These are phyloP conservation scores for Firmiana major DNA, from an alignment of 345 rosid genomes.

Conservation along the genomic window DNA sequence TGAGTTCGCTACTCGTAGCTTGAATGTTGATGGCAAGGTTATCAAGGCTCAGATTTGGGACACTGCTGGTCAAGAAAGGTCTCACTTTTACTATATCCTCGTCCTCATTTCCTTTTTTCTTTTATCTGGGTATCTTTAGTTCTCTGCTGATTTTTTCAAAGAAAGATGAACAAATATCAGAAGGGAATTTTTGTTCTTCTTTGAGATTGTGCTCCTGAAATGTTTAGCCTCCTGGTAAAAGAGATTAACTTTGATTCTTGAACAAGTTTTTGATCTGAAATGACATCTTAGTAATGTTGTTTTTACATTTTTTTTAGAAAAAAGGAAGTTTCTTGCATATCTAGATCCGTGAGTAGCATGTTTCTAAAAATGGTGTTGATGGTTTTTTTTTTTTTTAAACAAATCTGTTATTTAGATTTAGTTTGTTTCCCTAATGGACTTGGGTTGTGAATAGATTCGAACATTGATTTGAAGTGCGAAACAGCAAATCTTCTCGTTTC, in stretches of 20 bases:
- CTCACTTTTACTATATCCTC: constrained; percentile 4
- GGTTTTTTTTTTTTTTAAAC: background rate
- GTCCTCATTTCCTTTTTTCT: background rate
- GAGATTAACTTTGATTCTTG: background rate
- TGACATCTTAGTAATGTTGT: background rate
- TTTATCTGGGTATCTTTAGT: constrained; percentile 17
- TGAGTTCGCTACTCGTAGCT: constrained; percentile 95
- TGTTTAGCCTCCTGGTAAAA: background rate
- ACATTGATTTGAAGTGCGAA: background rate
- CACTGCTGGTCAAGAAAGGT: constrained; percentile 97
- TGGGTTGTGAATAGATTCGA: background rate
- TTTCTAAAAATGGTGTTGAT: constrained; percentile 1
- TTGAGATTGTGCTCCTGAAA: background rate
- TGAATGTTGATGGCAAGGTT: constrained; percentile 74
- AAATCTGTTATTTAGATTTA: background rate
- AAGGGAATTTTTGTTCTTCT: background rate
- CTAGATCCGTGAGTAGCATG: background rate
- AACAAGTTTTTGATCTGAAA: background rate
- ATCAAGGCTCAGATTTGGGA: constrained; percentile 99
- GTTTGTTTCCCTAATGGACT: background rate
- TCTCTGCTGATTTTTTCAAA: background rate
- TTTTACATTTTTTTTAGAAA: background rate
- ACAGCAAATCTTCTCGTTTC: background rate
- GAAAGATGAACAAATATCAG: background rate
- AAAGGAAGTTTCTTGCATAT: background rate